Base-by-base conservation (phyloP, 177 flowering plant species). In the Vitis hybrid region DNA sequence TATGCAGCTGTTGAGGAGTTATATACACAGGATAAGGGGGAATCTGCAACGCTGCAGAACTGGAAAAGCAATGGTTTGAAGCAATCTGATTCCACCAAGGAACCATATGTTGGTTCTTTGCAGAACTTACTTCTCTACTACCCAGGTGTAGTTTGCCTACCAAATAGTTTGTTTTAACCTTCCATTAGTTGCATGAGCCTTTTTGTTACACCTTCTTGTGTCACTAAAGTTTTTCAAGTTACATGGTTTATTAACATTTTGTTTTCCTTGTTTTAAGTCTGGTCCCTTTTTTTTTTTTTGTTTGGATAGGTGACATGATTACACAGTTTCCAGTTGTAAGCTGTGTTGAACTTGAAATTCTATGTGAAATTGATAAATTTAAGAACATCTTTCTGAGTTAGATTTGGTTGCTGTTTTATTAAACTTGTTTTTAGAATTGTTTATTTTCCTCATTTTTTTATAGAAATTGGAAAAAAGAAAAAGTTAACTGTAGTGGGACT, bases 91-190 rank as follows among this genome's bases (percentile, higher is more conserved):
- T 73, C 67, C 57, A 26, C 68, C 18, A 84, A 81, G 68, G 87
- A 87, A 76, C 88, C 92, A 60, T 67, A 67, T 65, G 51, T 69
- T n/a, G 79, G 80, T 71, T 83, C 82, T 60, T 31, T 90, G 70
- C 82, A 62, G 71, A 87, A 90, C 73, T 81, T 91, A 64, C 81
- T 91, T 68, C 81, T 90, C 62, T 84, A 71, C 76, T 89, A 71
- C 76, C 94, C 97, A 75, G 92, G 98, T 93, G 82, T 57, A 50
- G 59, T 10, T 39, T 51, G 69, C 18, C 3, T 15, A 31, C 53
- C n/a, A 8, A 3, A 14, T 54, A 5, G 2, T 31, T 22, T 70
- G 2, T 2, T 51, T 12, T n/a, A 11, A 22, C 56, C 52, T 53
- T 34, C 39, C 39, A 34, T 34, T 34, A 34, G 39, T 34, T 34